Base-by-base conservation (phyloP, 306 rosid species). In the Dalbergia oliveri region DNA sequence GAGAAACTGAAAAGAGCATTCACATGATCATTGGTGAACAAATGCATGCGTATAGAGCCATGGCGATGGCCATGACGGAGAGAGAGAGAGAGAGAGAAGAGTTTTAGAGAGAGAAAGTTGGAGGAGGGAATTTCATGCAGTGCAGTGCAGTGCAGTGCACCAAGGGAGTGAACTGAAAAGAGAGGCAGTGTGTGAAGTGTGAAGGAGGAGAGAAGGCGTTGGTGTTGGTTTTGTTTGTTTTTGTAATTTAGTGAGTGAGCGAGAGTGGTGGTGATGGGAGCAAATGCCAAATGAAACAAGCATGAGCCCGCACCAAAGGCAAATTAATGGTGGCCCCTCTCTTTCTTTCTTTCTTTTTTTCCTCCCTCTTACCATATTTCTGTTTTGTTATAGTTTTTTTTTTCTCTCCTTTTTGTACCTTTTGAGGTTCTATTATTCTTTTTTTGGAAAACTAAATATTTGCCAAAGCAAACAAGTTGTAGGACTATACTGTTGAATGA, bases 101-200 rank as follows among this genome's bases (percentile, higher is more conserved):
- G n/a, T 11, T 50, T 11, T 50, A 50, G 57, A 50, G 53, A 47
- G 53, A 47, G 53, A 47, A 47, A 47, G n/a, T 45, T 45, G 2
- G 19, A 68, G 58, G 16, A 35, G 34, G 15, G 51, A 56, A 18
- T 39, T 77, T 76, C 89, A 85, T 81, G 85, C 81, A 37, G 8
- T 37, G 31, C 31, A 26, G 31, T 26, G 31, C 31, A 26, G 31
- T 26, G 3, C 31, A 2, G 31, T 2, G 23, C 3, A 26, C 61
- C 58, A 15, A 43, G 49, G 12, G 41, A 62, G 61, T 19, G 61
- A 66, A 26, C 31, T 26, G 43, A 31, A 16, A 33, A 41, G 49
- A 43, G 49, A 43, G 9, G 0, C 12, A 43, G 49, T 8, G 53
- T n/a, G 53, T n/a, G 43, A 47, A 16, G 57, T 5, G 23, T 67